Percentiles rank a stretch among this genome's conserved stretches.
These are phyloP conservation scores for Fusarium mundagurra DNA, from an alignment of 2,329 filamentous ascomycete genomes.

Conservation along the genomic window DNA sequence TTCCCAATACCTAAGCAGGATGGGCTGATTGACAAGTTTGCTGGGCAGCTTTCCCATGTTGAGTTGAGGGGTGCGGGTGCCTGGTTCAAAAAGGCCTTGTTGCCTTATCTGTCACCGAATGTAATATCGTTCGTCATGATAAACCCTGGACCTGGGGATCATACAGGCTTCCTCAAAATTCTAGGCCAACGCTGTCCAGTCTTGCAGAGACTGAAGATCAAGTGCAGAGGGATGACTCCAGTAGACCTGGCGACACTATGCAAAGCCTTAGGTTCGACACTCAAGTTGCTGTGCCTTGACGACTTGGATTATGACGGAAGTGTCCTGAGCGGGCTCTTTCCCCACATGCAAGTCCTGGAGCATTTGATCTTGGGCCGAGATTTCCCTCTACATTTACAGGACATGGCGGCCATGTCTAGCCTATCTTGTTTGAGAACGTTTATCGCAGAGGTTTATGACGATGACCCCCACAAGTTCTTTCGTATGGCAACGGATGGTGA, in stretches of 20 bases:
- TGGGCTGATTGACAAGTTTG: background rate
- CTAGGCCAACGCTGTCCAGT: background rate
- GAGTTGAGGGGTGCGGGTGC: background rate
- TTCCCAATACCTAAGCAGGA: background rate
- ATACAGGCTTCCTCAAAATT: background rate
- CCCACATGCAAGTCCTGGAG: background rate
- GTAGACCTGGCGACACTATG: background rate
- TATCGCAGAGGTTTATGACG: background rate
- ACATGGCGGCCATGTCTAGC: background rate
- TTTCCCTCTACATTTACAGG: background rate
- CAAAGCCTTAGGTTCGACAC: too few relatives aligned
- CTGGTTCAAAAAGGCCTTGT: background rate
- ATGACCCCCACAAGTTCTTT: too few relatives aligned
- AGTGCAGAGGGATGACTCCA: accelerated
- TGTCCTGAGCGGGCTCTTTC: accelerated
- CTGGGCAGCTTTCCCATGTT: background rate
- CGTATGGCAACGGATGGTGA: accelerated
- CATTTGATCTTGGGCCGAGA: background rate
- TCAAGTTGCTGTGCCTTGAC: background rate
- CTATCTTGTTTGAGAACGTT: background rate
- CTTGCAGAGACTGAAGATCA: background rate
- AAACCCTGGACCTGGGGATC: too few relatives aligned
- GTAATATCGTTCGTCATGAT: background rate
- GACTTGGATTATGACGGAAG: background rate
- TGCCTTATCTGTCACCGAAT: background rate